These are phyloP conservation scores for Pseudonitzschia multiseries DNA, from an alignment of 108 stramenopile genomes.

Conservation along the genomic window DNA sequence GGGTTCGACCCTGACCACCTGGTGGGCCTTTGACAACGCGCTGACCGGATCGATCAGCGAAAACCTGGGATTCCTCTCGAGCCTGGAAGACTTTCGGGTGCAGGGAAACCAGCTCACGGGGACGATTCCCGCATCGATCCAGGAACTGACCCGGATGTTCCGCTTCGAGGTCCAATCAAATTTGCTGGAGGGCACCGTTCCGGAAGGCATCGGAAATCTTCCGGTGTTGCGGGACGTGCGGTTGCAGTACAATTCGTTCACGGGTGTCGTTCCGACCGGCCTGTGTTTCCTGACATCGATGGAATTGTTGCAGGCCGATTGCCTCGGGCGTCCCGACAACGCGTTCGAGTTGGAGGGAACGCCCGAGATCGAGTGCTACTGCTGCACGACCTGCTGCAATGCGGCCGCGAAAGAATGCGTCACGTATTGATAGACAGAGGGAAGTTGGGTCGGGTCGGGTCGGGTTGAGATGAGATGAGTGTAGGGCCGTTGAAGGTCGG, in stretches of 20 bases:
- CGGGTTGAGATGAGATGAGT: no score
- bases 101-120: constrained; percentile 20
- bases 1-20: constrained; percentile 16
- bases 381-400: constrained; percentile 35
- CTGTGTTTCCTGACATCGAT: constrained; percentile 24
- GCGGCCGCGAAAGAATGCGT: background rate
- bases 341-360: background rate
- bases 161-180: constrained; percentile 28
- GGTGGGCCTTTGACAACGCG: constrained; percentile 28
- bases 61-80: constrained; percentile 14
- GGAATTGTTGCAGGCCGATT: constrained; percentile 31
- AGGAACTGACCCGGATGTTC: constrained; percentile 11
- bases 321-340: constrained; percentile 7
- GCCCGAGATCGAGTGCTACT: constrained; percentile 19
- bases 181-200: constrained; percentile 25
- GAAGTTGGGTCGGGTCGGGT: no score
- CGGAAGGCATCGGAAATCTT: constrained; percentile 10
- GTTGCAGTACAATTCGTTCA: constrained; percentile 24
- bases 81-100: constrained; percentile 18
- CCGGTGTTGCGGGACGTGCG: constrained; percentile 16
- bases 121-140: constrained; percentile 18
- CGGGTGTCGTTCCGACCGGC: constrained; percentile 16
- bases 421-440: background rate
- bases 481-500: no score
- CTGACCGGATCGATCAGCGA: constrained; percentile 22